Evolutionary conservation across 2,329 filamentous ascomycete species (phyloP), one percentile per base, ranked within the genome.

Genomic region (Penicillium sp.): DNA sequence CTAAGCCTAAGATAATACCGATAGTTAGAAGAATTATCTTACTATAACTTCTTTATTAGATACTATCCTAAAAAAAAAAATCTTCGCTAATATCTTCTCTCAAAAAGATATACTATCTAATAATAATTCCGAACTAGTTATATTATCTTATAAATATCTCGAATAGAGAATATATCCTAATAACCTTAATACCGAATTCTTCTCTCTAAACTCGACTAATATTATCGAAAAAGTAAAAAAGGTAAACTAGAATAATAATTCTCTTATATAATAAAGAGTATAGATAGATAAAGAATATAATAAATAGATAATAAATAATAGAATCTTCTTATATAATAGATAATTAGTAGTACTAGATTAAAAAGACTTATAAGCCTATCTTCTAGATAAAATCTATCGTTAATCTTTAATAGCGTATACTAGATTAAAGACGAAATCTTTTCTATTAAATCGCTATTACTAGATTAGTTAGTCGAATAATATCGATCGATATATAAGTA

Each of bases 1-100:
- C 49, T 65, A 4, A 58, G 41, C 20, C 12, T 15, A 3, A 20
- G 46, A 7, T 45, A 59, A 27, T 46, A 47, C 6, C 46, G 47
- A 13, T 61, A 25, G 53, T 10, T 32, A 1, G 35, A 52, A 10
- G 42, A 49, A 12, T 37, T 55, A 7, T 35, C 42, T 4, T 1
- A 37, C 12, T 58, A 53, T 23, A 29, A 56, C 15, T 61, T 55
- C 31, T 31, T 31, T 6, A 31, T 31, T 31, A 6, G 28, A 6
- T 31, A 6, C 28, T 31, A 12, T 31, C 12, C 28, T 6, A 31
- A 31, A 12, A 31, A 43, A 24, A 47, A 20, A 25, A n/a, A n/a
- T n/a, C n/a, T 12, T 39, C 20, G 20, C 44, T 25, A n/a, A 54
- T 38, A 12, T 18, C 5, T 29, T 54, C 8, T 47, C 44, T 20